These are phyloP conservation scores for Sarocladiaceae sp. DNA, from an alignment of 2,329 filamentous ascomycete species.

Conservation along the genomic window DNA sequence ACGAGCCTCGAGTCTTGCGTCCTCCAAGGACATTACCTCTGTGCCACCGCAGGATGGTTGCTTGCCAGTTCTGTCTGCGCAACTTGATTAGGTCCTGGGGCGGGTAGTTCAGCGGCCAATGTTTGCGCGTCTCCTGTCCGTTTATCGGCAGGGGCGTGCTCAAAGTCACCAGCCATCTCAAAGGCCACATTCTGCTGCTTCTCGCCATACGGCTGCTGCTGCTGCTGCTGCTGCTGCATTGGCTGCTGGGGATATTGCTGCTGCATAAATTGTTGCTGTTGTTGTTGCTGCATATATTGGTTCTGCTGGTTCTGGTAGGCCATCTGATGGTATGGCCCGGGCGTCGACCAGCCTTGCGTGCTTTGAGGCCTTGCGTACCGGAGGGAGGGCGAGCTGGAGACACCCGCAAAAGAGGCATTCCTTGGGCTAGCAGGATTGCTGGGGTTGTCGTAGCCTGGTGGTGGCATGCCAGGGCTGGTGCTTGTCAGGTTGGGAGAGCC, in stretches of 20 bases:
- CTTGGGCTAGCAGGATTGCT: neutral
- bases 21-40: neutral
- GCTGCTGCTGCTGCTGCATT: conserved; percentile 19
- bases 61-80: neutral
- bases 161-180: conserved; percentile 5
- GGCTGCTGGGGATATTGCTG: conserved; percentile 19
- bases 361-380: conserved; percentile 6
- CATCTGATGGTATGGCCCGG: conserved; percentile 13
- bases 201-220: neutral
- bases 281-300: conserved; percentile 17
- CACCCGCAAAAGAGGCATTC: conserved; percentile 6
- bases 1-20: no score
- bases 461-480: conserved; percentile 6
- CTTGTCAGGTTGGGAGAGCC: conserved; percentile 6
- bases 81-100: neutral
- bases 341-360: neutral
- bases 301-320: conserved; percentile 14
- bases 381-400: neutral
- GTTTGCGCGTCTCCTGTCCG: neutral
- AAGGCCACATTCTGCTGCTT: neutral
- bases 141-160: neutral
- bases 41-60: neutral
- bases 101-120: neutral
- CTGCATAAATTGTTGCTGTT: conserved; percentile 15
- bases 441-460: conserved; percentile 4